Evolutionary conservation across 140 eudicot species (phyloP).

Genomic region (Cichorium intybus): DNA sequence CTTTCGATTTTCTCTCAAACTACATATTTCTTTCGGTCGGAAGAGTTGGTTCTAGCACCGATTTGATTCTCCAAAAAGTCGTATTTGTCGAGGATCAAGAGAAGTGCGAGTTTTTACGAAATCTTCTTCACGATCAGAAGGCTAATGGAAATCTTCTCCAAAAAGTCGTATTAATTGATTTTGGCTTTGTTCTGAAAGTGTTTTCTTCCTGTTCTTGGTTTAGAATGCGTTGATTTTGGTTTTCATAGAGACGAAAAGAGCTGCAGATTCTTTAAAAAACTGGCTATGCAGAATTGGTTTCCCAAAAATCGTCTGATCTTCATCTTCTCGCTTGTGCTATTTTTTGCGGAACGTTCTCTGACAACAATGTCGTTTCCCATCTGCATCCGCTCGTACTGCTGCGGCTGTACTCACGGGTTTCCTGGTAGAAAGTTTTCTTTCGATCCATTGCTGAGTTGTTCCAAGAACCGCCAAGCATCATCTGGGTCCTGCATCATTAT

Average conservation of each 20-base stretch:
- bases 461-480: too few relatives aligned
- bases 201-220: background rate
- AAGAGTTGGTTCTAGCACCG: slow-evolving; percentile 77
- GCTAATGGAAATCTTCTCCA: slow-evolving; percentile 42
- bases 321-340: too few relatives aligned
- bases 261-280: slow-evolving; percentile 49
- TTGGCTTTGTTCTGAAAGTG: background rate
- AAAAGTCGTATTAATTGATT: slow-evolving; percentile 33
- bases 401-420: too few relatives aligned
- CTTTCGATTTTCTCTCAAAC: too few relatives aligned
- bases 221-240: slow-evolving; percentile 55
- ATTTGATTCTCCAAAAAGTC: slow-evolving; percentile 51
- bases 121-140: slow-evolving; percentile 42
- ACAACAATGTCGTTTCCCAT: too few relatives aligned
- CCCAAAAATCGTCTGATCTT: slow-evolving; percentile 51
- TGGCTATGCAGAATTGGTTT: slow-evolving; percentile 56
- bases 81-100: slow-evolving; percentile 54
- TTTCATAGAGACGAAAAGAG: slow-evolving; percentile 71
- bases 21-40: slow-evolving; percentile 69
- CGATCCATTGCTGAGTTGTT: too few relatives aligned
- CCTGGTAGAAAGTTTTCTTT: too few relatives aligned
- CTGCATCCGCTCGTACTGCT: too few relatives aligned
- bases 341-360: too few relatives aligned
- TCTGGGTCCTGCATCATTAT: too few relatives aligned
- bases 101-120: slow-evolving; percentile 39